These are phyloP conservation scores for Neofusicoccum umdonicola DNA, from an alignment of 2,329 filamentous ascomycete genomes.

Conservation along the genomic window DNA sequence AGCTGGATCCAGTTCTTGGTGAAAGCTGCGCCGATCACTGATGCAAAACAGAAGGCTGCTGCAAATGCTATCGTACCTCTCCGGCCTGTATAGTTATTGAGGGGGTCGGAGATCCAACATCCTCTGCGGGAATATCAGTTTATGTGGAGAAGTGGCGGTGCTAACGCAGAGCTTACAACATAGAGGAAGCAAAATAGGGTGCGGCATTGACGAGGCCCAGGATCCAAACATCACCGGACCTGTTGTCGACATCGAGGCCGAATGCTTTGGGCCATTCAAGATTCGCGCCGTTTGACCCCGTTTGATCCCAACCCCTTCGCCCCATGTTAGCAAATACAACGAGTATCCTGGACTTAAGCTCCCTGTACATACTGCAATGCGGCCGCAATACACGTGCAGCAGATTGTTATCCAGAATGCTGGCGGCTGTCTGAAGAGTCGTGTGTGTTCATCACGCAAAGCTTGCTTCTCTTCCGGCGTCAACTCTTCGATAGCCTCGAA, in stretches of 20 bases:
- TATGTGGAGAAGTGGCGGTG: conserved; percentile 17
- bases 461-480: conserved; percentile 58
- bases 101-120: conserved; percentile 71
- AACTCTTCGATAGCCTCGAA: conserved; percentile 64
- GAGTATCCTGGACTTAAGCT: too few species aligned
- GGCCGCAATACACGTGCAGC: conserved; percentile 67
- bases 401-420: conserved; percentile 65
- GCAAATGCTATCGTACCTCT: conserved; percentile 74
- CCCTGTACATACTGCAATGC: conserved; percentile 47
- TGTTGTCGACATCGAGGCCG: conserved; percentile 36
- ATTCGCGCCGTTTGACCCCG: conserved; percentile 50
- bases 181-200: conserved; percentile 64
- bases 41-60: conserved; percentile 61
- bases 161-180: conserved; percentile 40
- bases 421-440: conserved; percentile 67
- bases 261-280: conserved; percentile 59
- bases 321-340: neutral
- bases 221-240: conserved; percentile 49
- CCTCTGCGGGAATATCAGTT: conserved; percentile 36
- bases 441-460: conserved; percentile 59
- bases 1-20: conserved; percentile 70
- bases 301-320: conserved; percentile 55
- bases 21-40: conserved; percentile 55
- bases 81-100: conserved; percentile 68
- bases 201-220: conserved; percentile 61